phyloP scores from a whole-genome alignment of 257 asterid species.

The Nicotiana tabacum region DNA sequence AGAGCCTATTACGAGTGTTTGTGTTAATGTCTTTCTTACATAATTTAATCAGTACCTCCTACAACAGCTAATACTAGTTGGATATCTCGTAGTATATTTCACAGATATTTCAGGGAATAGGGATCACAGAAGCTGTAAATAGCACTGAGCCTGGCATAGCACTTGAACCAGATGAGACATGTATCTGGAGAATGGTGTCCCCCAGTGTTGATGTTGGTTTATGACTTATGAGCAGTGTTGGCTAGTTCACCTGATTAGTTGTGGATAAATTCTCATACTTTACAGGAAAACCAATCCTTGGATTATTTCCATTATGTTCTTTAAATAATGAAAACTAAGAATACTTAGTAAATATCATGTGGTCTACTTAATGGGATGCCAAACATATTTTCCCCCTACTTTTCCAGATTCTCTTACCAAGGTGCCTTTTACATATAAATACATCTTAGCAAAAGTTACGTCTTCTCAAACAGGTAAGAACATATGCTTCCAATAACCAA shows the following conservation, averaged over 20 bases:
- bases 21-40: too few relatives aligned
- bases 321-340: background rate
- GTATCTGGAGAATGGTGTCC: background rate
- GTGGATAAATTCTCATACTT: background rate
- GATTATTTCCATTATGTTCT: background rate
- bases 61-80: too few relatives aligned
- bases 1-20: background rate
- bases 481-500: background rate
- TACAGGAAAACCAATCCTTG: background rate
- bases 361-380: background rate
- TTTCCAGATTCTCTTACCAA: background rate
- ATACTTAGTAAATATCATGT: background rate
- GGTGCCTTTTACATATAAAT: background rate
- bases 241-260: conserved; percentile 1
- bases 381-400: background rate
- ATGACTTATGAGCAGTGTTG: background rate
- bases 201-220: background rate
- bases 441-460: background rate
- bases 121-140: background rate
- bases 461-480: background rate
- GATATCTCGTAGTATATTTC: background rate
- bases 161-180: background rate
- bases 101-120: background rate
- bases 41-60: too few relatives aligned
- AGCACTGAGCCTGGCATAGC: background rate